Percentiles rank a stretch among this genome's conserved stretches.
phyloP scores from a whole-genome alignment of 176 grass and related monocot species.

The Zea mays region Zm-B73-REFERENCE-NAM-5.0 NC_050097.1:135015001-135015500 shows the following conservation, averaged over 20 bases:
- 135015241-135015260: slow-evolving; percentile 15
- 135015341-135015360: not conserved
- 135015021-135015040: slow-evolving; percentile 99
- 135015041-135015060: not conserved
- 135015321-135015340: not conserved
- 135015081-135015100: not conserved
- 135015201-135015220: not conserved
- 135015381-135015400: slow-evolving; percentile 31
- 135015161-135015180: slow-evolving; percentile 1
- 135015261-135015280: slow-evolving; percentile 8
- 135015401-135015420: slow-evolving; percentile 90
- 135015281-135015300: slow-evolving; percentile 9
- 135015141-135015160: not conserved
- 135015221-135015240: slow-evolving; percentile 9
- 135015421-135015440: slow-evolving; percentile 82
- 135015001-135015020: slow-evolving; percentile 69
- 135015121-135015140: not conserved
- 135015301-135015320: slow-evolving; percentile 11
- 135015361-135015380: slow-evolving; percentile 16
- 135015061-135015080: slow-evolving; percentile 10
- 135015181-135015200: not conserved
- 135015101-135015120: not conserved
- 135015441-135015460: slow-evolving; percentile 64
- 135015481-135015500: slow-evolving; percentile 64
- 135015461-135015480: slow-evolving; percentile 67